phyloP scores from a whole-genome alignment of 2,329 filamentous ascomycete species.

The Diplocarpon mali region DNA sequence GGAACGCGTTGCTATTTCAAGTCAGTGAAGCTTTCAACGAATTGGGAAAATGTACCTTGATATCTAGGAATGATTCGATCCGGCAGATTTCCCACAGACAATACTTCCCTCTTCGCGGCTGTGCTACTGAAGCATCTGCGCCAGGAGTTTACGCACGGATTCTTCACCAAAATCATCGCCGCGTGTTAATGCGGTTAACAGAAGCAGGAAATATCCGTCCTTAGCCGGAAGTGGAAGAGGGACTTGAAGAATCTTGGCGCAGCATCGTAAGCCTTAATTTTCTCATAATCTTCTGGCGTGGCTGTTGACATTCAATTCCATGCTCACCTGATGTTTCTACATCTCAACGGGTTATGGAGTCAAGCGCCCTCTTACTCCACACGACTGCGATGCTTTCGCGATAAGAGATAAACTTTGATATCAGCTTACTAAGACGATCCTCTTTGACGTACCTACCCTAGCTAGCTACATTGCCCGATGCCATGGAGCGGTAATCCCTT shows the following conservation, averaged over 20 bases:
- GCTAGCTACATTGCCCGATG: background rate
- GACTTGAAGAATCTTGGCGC: constrained; percentile 4
- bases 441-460: constrained; percentile 6
- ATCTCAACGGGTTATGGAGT: constrained; percentile 9
- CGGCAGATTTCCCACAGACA: constrained; percentile 38
- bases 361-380: constrained; percentile 9
- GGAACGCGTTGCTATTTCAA: constrained; percentile 37
- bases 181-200: constrained; percentile 4
- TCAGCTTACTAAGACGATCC: background rate
- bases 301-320: background rate
- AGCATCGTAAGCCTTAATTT: constrained; percentile 8
- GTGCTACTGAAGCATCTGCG: constrained; percentile 38
- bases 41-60: constrained; percentile 38
- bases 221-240: constrained; percentile 10
- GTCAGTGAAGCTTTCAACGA: constrained; percentile 31
- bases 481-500: background rate
- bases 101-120: constrained; percentile 34
- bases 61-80: constrained; percentile 51
- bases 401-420: constrained; percentile 1
- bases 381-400: background rate
- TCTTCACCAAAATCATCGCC: constrained; percentile 13
- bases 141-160: constrained; percentile 7
- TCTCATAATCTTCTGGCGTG: background rate
- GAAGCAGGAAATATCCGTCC: constrained; percentile 7
- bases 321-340: background rate